Evolutionary conservation across 768 basidiomycete genomes (phyloP), one percentile per base, ranked within the genome.

Genomic region (Xerocomellus dryophilus): DNA sequence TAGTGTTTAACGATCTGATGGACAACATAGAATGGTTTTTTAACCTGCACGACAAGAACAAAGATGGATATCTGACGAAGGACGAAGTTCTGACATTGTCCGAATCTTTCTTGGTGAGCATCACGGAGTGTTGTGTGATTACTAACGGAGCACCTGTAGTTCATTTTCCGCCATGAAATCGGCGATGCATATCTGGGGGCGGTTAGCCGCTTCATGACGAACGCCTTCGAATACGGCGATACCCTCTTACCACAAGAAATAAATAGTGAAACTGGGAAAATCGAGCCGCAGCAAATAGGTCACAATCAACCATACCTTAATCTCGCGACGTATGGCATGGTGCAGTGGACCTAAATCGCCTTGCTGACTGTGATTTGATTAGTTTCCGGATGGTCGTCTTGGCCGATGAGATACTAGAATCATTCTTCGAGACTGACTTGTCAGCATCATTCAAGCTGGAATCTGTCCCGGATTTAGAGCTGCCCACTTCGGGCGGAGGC

Each of bases 1-100:
- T 97, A 42, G 90, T 98, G 83, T 89, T 91, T 74, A 95, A 92
- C 59, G 97, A 98, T 69, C 74, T 99, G 60, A 98, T 98, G 97
- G 91, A 94, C 53, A 96, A 92, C 61, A 96, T 98, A 63, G 92
- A 97, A 69, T 99, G 96, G 96, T 96, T 98, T 74, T 98, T 98
- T 74, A 89, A 88, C 61, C 70, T 98, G 45, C 92, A 96, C 57
- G 93, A 95, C 73, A 95, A 95, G 72, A 90, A 99, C 70, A 93
- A 93, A 62, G 97, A 99, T 66, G 95, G 96, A 1, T 93, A 78
- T 69, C 73, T 99, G 57, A 95, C 94, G 3, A 98, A 96, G 71
- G 96, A 98, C 64, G 97, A 99, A 67, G 91, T 98, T 18, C 71
- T 99, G 61, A 96, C 94, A 14, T 74, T 98, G 27, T 97, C 95